These are phyloP conservation scores for Taxillus chinensis DNA, from an alignment of 164 flowering plant genomes.

Conservation along the genomic window DNA sequence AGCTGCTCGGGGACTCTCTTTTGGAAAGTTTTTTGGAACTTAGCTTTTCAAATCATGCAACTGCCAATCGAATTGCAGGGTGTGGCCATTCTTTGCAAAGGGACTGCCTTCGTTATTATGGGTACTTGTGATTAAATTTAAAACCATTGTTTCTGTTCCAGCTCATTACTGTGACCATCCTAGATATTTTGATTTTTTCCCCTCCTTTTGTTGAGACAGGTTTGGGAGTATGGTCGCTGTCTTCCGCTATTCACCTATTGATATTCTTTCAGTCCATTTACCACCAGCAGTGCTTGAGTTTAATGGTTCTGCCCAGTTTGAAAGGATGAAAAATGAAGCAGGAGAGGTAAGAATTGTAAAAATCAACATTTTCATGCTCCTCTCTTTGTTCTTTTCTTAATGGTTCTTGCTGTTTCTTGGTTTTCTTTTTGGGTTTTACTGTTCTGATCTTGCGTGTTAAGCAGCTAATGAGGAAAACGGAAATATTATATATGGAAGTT, in stretches of 20 bases:
- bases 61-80: conserved; percentile 84
- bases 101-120: conserved; percentile 93
- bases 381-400: no score
- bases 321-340: conserved; percentile 57
- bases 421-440: background rate
- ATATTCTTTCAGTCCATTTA: conserved; percentile 63
- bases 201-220: conserved; percentile 26
- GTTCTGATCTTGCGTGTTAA: background rate
- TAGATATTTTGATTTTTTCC: background rate
- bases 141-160: background rate
- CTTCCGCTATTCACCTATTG: conserved; percentile 81
- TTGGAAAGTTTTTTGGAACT: conserved; percentile 96
- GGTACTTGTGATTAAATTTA: conserved; percentile 28
- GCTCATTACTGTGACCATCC: background rate
- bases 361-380: no score
- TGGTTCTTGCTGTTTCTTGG: no score
- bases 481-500: conserved; percentile 54
- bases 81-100: conserved; percentile 97
- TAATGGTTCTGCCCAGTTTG: conserved; percentile 32
- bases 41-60: conserved; percentile 90
- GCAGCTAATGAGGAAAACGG: conserved; percentile 65
- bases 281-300: conserved; percentile 76
- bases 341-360: conserved; percentile 37
- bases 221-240: conserved; percentile 84
- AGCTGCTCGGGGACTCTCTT: conserved; percentile 99